These are phyloP conservation scores for Talaromyces sp. DNA, from an alignment of 2,329 filamentous ascomycete genomes.

Conservation along the genomic window DNA sequence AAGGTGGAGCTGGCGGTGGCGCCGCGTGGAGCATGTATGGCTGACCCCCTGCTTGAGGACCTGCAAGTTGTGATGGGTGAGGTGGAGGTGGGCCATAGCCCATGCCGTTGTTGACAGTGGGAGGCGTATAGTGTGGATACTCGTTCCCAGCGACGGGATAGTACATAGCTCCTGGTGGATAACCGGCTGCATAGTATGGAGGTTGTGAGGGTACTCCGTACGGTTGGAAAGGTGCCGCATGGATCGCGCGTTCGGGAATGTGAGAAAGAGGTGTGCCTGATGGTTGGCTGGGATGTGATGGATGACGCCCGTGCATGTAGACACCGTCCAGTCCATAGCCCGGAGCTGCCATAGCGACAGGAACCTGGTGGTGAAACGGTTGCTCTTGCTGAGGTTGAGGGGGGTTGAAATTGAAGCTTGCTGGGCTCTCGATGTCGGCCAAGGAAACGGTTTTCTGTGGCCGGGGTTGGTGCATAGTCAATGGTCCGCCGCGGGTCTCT, in stretches of 20 bases:
- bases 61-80: conserved; percentile 2
- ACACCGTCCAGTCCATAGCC: conserved; percentile 49
- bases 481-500: conserved; percentile 57
- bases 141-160: conserved; percentile 49
- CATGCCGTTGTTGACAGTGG: conserved; percentile 33
- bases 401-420: conserved; percentile 56
- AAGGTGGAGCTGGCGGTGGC: conserved; percentile 7
- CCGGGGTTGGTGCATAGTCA: conserved; percentile 87
- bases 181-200: conserved; percentile 57
- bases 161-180: conserved; percentile 61
- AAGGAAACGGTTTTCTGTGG: conserved; percentile 93
- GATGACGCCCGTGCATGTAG: conserved; percentile 63
- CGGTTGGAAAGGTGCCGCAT: conserved; percentile 85
- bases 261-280: conserved; percentile 82
- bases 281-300: conserved; percentile 66
- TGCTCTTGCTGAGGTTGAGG: conserved; percentile 68
- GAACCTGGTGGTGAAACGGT: conserved; percentile 94
- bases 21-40: conserved; percentile 14
- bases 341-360: conserved; percentile 63
- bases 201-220: conserved; percentile 56
- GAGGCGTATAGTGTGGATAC: conserved; percentile 21
- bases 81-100: conserved; percentile 27
- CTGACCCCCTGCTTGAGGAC: conserved; percentile 8
- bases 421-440: conserved; percentile 84
- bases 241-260: conserved; percentile 87